These are phyloP conservation scores for Mycocentrospora acerina DNA, from an alignment of 2,329 filamentous ascomycete species.

Conservation along the genomic window DNA sequence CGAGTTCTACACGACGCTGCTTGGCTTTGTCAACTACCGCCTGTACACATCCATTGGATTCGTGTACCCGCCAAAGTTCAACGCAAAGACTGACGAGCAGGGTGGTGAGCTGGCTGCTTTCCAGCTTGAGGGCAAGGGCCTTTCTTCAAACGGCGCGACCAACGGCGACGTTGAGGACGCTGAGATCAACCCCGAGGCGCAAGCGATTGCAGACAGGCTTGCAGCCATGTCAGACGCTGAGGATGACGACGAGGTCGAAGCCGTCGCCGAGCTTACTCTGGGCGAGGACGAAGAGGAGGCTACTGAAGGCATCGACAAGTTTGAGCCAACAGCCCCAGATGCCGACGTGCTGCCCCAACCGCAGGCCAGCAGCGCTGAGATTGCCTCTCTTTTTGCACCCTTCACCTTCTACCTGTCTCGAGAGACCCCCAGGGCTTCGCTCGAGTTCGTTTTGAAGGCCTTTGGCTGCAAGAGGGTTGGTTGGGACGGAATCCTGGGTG, in stretches of 20 bases:
- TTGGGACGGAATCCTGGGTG: slow-evolving; percentile 89
- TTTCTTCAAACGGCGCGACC: slow-evolving; percentile 37
- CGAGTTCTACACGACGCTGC: slow-evolving; percentile 95
- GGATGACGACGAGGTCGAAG: slow-evolving; percentile 43
- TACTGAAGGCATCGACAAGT: slow-evolving; percentile 74
- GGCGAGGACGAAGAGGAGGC: slow-evolving; percentile 38
- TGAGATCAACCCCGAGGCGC: slow-evolving; percentile 45
- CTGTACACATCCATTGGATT: slow-evolving; percentile 89
- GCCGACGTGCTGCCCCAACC: slow-evolving; percentile 88
- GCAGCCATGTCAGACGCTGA: slow-evolving; percentile 34
- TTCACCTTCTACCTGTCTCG: slow-evolving; percentile 92
- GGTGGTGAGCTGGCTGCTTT: slow-evolving; percentile 90
- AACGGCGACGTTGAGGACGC: slow-evolving; percentile 27
- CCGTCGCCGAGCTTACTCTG: slow-evolving; percentile 12
- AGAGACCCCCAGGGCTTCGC: slow-evolving; percentile 83
- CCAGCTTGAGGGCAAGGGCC: slow-evolving; percentile 75
- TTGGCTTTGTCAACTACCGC: slow-evolving; percentile 94
- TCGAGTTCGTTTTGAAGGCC: slow-evolving; percentile 89
- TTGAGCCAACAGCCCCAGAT: slow-evolving; percentile 79
- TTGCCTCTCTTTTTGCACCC: slow-evolving; percentile 77
- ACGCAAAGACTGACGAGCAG: slow-evolving; percentile 80
- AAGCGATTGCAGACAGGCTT: slow-evolving; percentile 52
- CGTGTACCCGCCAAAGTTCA: slow-evolving; percentile 95
- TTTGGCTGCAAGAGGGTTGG: slow-evolving; percentile 96
- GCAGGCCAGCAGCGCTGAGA: slow-evolving; percentile 63